Evolutionary conservation across 495 filamentous ascomycete species (phyloP).

Genomic region (Penicillium cataractarum): DNA sequence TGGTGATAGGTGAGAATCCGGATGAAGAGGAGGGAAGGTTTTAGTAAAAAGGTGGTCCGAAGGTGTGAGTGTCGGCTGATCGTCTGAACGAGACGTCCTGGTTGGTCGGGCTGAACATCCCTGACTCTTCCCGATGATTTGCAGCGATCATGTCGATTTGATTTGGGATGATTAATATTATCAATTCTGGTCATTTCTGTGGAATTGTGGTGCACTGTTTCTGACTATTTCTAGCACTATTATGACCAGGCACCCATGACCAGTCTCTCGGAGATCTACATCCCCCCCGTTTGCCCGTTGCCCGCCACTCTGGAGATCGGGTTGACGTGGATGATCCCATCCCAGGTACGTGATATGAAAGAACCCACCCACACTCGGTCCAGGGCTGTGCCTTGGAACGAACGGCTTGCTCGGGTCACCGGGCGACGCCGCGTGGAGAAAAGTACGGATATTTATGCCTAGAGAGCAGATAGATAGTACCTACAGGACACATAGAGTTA

Average conservation of each 20-base stretch:
- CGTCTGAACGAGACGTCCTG: conserved; percentile 6
- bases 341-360: conserved; percentile 11
- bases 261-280: not conserved
- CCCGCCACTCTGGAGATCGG: conserved; percentile 4
- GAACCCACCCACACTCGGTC: conserved; percentile 2
- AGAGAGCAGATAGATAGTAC: not conserved
- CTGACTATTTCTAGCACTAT: not conserved
- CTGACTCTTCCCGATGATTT: conserved; percentile 3
- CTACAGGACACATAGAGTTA: not conserved
- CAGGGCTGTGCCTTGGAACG: conserved; percentile 27
- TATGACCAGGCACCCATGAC: conserved; percentile 4
- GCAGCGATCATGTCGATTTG: not conserved
- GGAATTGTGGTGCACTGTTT: not conserved
- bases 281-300: not conserved
- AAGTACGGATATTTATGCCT: not conserved
- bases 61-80: conserved; percentile 32
- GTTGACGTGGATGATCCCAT: conserved; percentile 5
- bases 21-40: not conserved
- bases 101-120: conserved; percentile 13
- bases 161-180: not conserved
- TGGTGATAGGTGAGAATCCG: conserved; percentile 21
- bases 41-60: not conserved
- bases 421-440: conserved; percentile 27
- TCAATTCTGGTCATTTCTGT: not conserved
- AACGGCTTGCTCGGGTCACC: conserved; percentile 25